Base-by-base conservation (phyloP, 2,329 filamentous ascomycete species). In the Ilyonectria mors-panacis region DNA sequence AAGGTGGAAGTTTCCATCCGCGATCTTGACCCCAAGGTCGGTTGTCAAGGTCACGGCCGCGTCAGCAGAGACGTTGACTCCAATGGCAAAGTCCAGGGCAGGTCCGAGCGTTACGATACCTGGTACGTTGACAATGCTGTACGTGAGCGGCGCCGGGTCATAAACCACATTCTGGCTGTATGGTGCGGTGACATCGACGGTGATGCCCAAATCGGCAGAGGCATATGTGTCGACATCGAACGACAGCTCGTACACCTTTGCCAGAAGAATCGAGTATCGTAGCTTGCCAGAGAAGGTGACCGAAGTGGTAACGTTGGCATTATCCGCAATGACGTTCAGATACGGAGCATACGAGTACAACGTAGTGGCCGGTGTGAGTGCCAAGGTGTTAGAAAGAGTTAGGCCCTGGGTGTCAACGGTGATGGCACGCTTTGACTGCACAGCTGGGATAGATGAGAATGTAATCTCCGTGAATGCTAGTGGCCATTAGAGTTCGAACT, bases 191-290 rank as follows among this genome's bases (percentile, higher is more conserved):
- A 83, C 75, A 17, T 78, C 75, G 42, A 80, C 76, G 35, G 77
- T 78, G 26, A 85, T 58, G 19, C 70, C 78, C 3, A 85, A 67
- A 37, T 79, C 76, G 2, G 81, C 78, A 17, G 75, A 76, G 59
- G 84, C 76, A 23, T 73, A 70, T 23, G 82, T 77, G 59, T 84
- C 81, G 66, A 85, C 77, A 66, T 85, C 82, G 50, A 85, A 81
- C 72, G 80, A 81, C 6, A 85, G 76, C 28, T 76, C 71, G 48
- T 81, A 70, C 6, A 82, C 70, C 45, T 76, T 72, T 45, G 75
- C 74, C n/a, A 67, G 66, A 53, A 76, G 72, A 67, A 84, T 79
- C 67, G 79, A 80, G 73, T 82, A 84, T 55, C 77, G 75, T n/a
- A 85, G 76, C 64, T 80, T 79, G 37, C 83, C 83, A 1, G 82